These are phyloP conservation scores for Poa annua DNA, from an alignment of 176 grass and related monocot genomes.

Conservation along the genomic window DNA sequence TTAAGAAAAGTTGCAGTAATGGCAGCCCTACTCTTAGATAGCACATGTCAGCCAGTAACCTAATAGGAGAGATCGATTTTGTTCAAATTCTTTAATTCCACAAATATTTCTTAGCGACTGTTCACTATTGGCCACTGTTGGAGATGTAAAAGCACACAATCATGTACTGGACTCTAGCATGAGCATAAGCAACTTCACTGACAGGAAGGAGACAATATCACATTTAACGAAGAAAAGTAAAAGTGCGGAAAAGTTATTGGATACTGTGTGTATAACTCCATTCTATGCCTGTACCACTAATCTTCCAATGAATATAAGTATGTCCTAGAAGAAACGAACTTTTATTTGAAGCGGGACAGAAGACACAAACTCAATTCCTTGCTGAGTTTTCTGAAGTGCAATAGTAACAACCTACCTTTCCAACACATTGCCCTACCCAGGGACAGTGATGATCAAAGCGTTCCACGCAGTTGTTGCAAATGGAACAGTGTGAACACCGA, in stretches of 20 bases:
- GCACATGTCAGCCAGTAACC: too few relatives aligned
- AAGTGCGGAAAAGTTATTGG: not conserved
- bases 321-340: not conserved
- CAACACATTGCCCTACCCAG: conserved; percentile 90
- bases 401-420: conserved; percentile 40
- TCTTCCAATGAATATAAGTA: too few relatives aligned
- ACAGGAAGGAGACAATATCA: not conserved
- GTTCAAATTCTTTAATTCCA: too few relatives aligned
- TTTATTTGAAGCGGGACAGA: too few relatives aligned
- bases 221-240: not conserved
- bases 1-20: too few relatives aligned
- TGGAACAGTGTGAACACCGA: conserved; percentile 83
- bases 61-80: too few relatives aligned
- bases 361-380: too few relatives aligned
- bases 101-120: not conserved
- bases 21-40: too few relatives aligned
- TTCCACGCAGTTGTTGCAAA: conserved; percentile 83
- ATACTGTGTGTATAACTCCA: not conserved
- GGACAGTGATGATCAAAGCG: conserved; percentile 89
- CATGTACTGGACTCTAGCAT: too few relatives aligned
- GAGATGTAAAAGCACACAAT: too few relatives aligned
- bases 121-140: not conserved
- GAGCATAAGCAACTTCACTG: too few relatives aligned
- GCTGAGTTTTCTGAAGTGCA: too few relatives aligned
- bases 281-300: not conserved